Conservation (phyloP, 352 stramenopile genomes). For the Phytophthora agathidicida region DNA sequence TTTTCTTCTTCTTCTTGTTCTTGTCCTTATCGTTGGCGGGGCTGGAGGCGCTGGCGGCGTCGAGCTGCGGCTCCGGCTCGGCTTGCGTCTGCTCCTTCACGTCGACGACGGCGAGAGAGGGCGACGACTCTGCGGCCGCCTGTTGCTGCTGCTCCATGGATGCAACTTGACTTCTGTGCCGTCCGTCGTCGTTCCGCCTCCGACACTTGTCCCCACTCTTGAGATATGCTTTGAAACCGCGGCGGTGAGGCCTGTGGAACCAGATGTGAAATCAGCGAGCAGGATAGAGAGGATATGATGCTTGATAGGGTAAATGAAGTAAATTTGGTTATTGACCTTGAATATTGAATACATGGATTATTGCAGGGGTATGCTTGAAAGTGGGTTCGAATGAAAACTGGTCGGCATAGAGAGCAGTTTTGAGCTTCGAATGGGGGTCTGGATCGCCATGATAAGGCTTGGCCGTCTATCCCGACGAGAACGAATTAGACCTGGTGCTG, state of each 20-base stretch:
- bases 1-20: slow-evolving; percentile 40
- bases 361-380: not conserved
- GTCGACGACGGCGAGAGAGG: slow-evolving; percentile 7
- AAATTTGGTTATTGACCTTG: not conserved
- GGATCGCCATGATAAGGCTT: slow-evolving; percentile 5
- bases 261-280: not conserved
- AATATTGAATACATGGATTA: not conserved
- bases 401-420: slow-evolving; percentile 18
- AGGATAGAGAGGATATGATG: not conserved
- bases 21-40: slow-evolving; percentile 9
- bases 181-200: slow-evolving; percentile 2
- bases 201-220: not conserved
- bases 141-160: slow-evolving; percentile 11
- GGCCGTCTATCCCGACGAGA: slow-evolving; percentile 15
- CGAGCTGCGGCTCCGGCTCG: slow-evolving; percentile 30
- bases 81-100: slow-evolving; percentile 6
- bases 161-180: slow-evolving; percentile 15
- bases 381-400: slow-evolving; percentile 10
- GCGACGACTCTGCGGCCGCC: not conserved
- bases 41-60: not conserved
- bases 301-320: not conserved
- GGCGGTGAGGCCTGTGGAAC: slow-evolving; percentile 3
- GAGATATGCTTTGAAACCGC: slow-evolving; percentile 13
- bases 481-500: too few species aligned
- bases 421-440: slow-evolving; percentile 10